These are phyloP conservation scores for Onygena corvina DNA, from an alignment of 2,329 filamentous ascomycete species.

Conservation along the genomic window DNA sequence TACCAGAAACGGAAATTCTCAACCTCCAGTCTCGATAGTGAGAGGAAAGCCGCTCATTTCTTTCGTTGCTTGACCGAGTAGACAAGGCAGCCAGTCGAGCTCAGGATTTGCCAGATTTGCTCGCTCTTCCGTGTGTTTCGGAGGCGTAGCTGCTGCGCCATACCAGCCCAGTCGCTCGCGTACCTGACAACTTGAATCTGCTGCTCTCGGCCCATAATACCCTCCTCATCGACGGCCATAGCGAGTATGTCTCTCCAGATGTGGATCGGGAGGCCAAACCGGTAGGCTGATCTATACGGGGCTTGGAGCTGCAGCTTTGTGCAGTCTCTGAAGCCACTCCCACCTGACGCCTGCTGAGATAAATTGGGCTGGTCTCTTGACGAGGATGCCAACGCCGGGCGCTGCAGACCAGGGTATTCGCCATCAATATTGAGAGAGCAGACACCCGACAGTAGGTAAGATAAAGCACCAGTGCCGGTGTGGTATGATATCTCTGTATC, in stretches of 20 bases:
- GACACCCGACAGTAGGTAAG: neutral
- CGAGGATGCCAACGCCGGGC: neutral
- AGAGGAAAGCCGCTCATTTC: too few relatives aligned
- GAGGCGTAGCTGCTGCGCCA: conserved; percentile 22
- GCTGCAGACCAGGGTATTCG: conserved; percentile 7
- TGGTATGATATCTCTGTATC: neutral
- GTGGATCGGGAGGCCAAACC: conserved; percentile 22
- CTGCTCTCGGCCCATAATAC: conserved; percentile 21
- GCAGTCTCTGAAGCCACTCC: neutral
- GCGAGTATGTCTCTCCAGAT: conserved; percentile 25
- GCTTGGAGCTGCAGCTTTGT: conserved; percentile 5
- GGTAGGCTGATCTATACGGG: conserved; percentile 15
- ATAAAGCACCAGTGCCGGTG: neutral
- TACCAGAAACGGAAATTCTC: neutral
- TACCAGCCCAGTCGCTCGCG: conserved; percentile 23
- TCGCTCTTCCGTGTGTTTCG: conserved; percentile 23
- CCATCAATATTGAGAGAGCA: neutral
- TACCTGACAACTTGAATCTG: conserved; percentile 24
- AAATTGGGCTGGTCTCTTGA: neutral
- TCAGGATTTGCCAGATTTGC: conserved; percentile 28
- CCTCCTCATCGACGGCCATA: conserved; percentile 19
- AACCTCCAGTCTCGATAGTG: neutral
- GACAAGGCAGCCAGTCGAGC: conserved; percentile 24
- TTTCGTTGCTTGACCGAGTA: conserved; percentile 15
- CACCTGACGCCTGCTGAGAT: neutral